phyloP scores from a whole-genome alignment of 441 rosid genomes.

The Pelargonium australe region DNA sequence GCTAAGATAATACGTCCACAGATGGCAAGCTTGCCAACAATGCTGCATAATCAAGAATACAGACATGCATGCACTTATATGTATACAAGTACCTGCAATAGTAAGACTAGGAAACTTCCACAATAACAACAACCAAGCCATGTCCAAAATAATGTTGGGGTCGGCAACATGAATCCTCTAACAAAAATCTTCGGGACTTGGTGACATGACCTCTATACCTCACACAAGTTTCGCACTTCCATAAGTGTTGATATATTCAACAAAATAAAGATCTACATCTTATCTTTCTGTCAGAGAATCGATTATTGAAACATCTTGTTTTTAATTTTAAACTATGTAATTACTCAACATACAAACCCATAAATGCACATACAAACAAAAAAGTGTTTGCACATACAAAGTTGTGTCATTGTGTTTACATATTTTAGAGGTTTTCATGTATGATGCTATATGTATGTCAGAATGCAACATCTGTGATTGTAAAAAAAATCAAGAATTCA shows the following conservation, averaged over 20 bases:
- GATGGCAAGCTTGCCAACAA: neutral
- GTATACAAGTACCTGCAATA: neutral
- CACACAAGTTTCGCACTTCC: neutral
- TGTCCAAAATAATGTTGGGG: no score
- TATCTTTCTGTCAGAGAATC: neutral
- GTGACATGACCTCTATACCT: neutral
- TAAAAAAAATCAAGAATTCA: conserved; percentile 6
- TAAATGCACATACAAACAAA: neutral
- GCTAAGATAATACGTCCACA: neutral
- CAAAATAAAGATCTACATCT: no score
- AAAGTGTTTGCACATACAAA: neutral
- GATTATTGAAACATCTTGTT: neutral
- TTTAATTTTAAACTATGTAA: neutral
- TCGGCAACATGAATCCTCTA: no score
- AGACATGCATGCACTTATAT: neutral
- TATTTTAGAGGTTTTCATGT: neutral
- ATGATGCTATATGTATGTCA: neutral
- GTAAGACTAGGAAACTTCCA: neutral
- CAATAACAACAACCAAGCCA: no score
- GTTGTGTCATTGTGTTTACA: neutral
- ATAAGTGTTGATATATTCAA: neutral
- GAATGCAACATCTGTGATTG: conserved; percentile 3
- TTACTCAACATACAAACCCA: neutral
- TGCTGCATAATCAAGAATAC: neutral
- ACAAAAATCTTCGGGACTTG: neutral